These are phyloP conservation scores for Boletellus emodensis DNA, from an alignment of 768 basidiomycete genomes.

Conservation along the genomic window DNA sequence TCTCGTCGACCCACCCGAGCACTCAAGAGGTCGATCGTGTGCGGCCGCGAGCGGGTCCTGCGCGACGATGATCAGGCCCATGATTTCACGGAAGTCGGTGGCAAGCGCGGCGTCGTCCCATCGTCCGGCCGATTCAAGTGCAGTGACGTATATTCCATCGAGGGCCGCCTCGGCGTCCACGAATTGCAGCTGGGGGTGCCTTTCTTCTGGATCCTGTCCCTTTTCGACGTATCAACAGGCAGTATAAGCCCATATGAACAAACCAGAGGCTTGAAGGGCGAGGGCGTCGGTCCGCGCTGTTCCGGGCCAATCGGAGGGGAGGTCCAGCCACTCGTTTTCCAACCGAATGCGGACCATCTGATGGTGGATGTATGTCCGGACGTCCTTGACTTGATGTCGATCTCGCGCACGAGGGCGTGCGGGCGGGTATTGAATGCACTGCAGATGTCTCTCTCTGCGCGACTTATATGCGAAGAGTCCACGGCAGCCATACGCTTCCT, in stretches of 20 bases:
- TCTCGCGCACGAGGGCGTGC: conserved; percentile 16
- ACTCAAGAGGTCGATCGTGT: conserved; percentile 28
- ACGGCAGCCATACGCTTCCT: conserved; percentile 14
- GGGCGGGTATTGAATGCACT: conserved; percentile 8
- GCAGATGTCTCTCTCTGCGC: conserved; percentile 30
- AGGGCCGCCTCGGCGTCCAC: conserved; percentile 26
- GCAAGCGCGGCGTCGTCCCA: conserved; percentile 30
- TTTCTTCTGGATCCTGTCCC: conserved; percentile 29
- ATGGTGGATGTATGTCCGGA: conserved; percentile 24
- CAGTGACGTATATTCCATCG: conserved; percentile 29
- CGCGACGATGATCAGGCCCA: conserved; percentile 30
- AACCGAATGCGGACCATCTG: conserved; percentile 23
- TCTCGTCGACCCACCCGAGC: conserved; percentile 6
- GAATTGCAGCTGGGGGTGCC: conserved; percentile 21
- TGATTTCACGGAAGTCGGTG: conserved; percentile 30
- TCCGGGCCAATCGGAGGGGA: conserved; percentile 31
- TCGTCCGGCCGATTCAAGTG: conserved; percentile 28
- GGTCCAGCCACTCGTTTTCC: conserved; percentile 24
- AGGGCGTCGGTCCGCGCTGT: conserved; percentile 14
- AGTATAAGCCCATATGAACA: conserved; percentile 33
- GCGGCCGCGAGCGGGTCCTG: conserved; percentile 25
- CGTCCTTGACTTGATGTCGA: conserved; percentile 30
- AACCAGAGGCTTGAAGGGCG: conserved; percentile 26
- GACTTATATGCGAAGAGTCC: conserved; percentile 32
- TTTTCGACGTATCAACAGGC: conserved; percentile 32